These are phyloP conservation scores for Podila horticola DNA, from an alignment of 192 early-diverging fungal genomes.

Conservation along the genomic window DNA sequence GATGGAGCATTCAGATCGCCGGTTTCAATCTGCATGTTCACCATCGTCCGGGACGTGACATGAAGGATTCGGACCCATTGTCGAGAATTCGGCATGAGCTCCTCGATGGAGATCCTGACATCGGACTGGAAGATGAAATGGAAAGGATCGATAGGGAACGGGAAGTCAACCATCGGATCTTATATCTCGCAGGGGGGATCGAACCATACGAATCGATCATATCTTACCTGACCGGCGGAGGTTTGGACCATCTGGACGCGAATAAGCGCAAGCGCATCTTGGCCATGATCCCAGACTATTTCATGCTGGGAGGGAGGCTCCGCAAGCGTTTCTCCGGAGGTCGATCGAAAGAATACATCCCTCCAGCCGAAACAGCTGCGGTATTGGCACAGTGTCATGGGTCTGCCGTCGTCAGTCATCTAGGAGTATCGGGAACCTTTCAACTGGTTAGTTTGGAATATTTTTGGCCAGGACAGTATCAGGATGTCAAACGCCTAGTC, in stretches of 20 bases:
- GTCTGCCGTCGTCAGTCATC: background rate
- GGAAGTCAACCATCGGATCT: background rate
- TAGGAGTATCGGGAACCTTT: constrained; percentile 1
- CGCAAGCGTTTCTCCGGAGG: background rate
- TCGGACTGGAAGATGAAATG: background rate
- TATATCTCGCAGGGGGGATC: background rate
- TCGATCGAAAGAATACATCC: background rate
- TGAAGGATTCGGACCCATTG: background rate
- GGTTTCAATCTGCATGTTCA: background rate
- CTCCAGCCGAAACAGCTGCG: background rate
- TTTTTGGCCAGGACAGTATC: constrained; percentile 13
- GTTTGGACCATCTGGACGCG: background rate
- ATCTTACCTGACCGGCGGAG: background rate
- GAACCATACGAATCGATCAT: background rate
- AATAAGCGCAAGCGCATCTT: background rate
- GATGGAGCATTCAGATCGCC: background rate
- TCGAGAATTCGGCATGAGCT: background rate
- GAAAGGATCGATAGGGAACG: background rate
- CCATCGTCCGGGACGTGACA: background rate
- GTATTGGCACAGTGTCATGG: background rate
- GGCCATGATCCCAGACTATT: background rate
- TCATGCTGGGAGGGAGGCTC: background rate
- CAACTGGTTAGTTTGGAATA: background rate
- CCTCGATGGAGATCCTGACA: background rate
- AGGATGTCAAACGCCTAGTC: background rate